Evolutionary conservation across 371 early-diverging fungal genomes (phyloP), one percentile per base, ranked within the genome.

Genomic region (Mortierella sp.): DNA sequence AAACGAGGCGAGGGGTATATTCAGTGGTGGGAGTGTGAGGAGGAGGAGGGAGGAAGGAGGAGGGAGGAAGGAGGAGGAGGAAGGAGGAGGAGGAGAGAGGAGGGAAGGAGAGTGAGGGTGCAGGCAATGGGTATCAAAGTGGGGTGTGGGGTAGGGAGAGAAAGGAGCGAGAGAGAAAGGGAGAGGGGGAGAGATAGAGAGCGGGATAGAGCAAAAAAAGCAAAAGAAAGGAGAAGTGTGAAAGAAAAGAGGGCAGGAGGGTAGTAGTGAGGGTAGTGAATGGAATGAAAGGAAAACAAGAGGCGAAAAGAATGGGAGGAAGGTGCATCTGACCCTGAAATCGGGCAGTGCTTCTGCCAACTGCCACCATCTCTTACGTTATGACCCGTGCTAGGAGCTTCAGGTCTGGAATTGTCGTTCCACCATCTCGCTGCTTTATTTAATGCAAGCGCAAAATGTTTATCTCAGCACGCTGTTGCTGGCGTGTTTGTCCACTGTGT

Each of bases 91-190:
- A 54, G 41, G 1, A 13, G 23, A 23, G 13, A 38, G 7, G 46
- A 34, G 34, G 2, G 46, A 34, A 16, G 5, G 61, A 43, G 61
- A 30, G 43, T 27, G 27, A 41, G 47, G 26, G 48, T 27, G 48
- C 23, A 38, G 39, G 43, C 5, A 39, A 26, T 8, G 55, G 24
- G 50, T 3, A 27, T 23, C 45, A 28, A 18, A 13, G 41, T 49
- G 27, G 56, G 27, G 46, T 24, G 45, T 27, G 13, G 45, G 34
- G 38, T 38, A 58, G 23, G 28, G 30, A 46, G 38, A 41, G 47
- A 48, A n/a, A 19, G 53, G 23, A 42, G n/a, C 55, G 21, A 4
- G 23, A 34, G 45, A 24, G 28, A 27, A 34, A 38, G 52, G 34
- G 54, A 48, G 30, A 23, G 18, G 43, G 19, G 19, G 2, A 21